Evolutionary conservation across 768 basidiomycete species (phyloP).

Genomic region (Hirschioporus abietinus): DNA sequence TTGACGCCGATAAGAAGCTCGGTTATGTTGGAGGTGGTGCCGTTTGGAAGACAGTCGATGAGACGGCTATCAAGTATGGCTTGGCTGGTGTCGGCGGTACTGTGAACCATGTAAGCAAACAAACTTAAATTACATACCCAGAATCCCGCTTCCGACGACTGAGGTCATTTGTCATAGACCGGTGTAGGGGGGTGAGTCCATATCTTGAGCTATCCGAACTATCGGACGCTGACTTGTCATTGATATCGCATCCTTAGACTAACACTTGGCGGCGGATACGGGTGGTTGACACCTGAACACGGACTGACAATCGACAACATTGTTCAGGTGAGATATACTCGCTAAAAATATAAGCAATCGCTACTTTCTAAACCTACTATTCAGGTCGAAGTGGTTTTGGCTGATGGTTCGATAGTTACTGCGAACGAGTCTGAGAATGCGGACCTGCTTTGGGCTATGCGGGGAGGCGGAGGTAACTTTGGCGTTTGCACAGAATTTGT

Average conservation of each 20-base stretch:
- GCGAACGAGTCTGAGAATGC: slow-evolving; percentile 2
- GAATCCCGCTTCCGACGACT: not conserved
- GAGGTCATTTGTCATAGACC: not conserved
- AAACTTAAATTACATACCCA: not conserved
- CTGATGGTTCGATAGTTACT: slow-evolving; percentile 1
- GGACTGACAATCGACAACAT: slow-evolving; percentile 23
- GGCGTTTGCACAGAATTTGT: slow-evolving; percentile 55
- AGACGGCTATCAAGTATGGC: slow-evolving; percentile 17
- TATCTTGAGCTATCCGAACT: not conserved
- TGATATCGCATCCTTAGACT: slow-evolving; percentile 8
- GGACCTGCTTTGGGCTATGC: slow-evolving; percentile 9
- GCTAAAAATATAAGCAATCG: not conserved
- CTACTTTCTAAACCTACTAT: not conserved
- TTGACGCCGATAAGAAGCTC: slow-evolving; percentile 15
- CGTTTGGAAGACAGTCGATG: slow-evolving; percentile 18
- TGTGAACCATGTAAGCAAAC: slow-evolving; percentile 5
- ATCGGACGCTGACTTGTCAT: not conserved
- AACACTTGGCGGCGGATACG: slow-evolving; percentile 21
- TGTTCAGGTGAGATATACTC: slow-evolving; percentile 8
- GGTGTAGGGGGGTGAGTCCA: slow-evolving; percentile 6
- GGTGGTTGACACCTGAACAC: slow-evolving; percentile 19
- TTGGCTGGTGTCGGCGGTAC: slow-evolving; percentile 13
- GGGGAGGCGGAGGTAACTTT: slow-evolving; percentile 31
- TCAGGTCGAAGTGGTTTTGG: not conserved
- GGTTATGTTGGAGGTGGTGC: slow-evolving; percentile 20